Base-by-base conservation (phyloP, 805 yeast genomes). In the Wickerhamiella musiphila region DNA sequence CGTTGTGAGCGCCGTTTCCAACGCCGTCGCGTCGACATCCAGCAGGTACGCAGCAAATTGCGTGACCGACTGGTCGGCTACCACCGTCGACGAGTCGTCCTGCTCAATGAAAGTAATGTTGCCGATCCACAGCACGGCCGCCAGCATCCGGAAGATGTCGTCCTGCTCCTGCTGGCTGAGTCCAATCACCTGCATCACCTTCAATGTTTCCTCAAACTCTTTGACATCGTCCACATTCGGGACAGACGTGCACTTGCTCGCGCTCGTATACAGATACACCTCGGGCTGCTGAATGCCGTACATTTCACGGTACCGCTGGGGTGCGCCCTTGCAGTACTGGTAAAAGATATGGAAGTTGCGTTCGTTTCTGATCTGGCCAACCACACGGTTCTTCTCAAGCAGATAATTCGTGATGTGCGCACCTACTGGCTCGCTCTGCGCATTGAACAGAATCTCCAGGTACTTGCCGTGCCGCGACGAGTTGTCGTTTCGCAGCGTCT, bases 291-390 rank as follows among this genome's bases (percentile, higher is more conserved):
- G 96, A 36, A 90, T 73, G 33, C 99, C 99, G 51, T 63, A 84
- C 22, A 58, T 61, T 44, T 78, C 82, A 50, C 93, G 75, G 51
- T 86, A 83, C 35, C 64, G 65, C 23, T 82, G 84, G 10, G 82
- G 70, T 2, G 94, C 93, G 39, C 81, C 79, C 52, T 86, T 90
- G 9, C 95, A 78, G 53, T 79, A 78, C 58, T 90, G 99, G 52
- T 90, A 90, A 52, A 90, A 90, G 35, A 90, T 90, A 53, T 90
- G 99, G 62, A 90, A 90, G 52, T 90, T 90, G 54, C 99, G 70
- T 61, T 90, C 99, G 45, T 78, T 73, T 41, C 70, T 64, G 43
- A 83, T 79, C 55, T 90, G 99, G 21, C 86, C 74, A n/a, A 90
- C 98, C 20, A 90, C 95, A 55, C 99, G 69, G 56, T 82, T 93